Percentiles rank a stretch among this genome's conserved stretches.
phyloP scores from a whole-genome alignment of 768 basidiomycete species.

The Calocybe gangraenosa region DNA sequence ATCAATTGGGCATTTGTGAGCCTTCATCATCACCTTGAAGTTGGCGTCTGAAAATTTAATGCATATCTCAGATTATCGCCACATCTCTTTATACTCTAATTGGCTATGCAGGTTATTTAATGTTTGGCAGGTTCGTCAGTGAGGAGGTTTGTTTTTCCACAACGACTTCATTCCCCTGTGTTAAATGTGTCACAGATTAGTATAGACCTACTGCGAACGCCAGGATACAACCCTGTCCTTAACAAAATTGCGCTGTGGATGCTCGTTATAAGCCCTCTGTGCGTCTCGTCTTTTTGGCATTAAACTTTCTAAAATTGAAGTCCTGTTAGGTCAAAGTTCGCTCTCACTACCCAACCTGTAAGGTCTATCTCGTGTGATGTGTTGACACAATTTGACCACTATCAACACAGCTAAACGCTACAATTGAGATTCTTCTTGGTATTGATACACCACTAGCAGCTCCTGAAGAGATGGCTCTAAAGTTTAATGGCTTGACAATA shows the following conservation, averaged over 20 bases:
- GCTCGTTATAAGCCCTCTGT: conserved; percentile 77
- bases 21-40: conserved; percentile 5
- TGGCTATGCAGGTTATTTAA: conserved; percentile 81
- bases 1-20: conserved; percentile 84
- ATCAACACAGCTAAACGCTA: conserved; percentile 62
- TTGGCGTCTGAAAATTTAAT: background rate
- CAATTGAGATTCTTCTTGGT: conserved; percentile 74
- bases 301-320: conserved; percentile 6
- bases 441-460: conserved; percentile 43
- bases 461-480: conserved; percentile 35
- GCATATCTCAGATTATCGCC: conserved; percentile 48
- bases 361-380: conserved; percentile 21
- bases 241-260: conserved; percentile 81
- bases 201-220: conserved; percentile 67
- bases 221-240: conserved; percentile 65
- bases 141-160: conserved; percentile 59
- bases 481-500: conserved; percentile 28
- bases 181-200: conserved; percentile 57
- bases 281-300: conserved; percentile 23
- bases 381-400: background rate
- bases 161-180: background rate
- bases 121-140: conserved; percentile 80
- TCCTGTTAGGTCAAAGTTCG: conserved; percentile 72
- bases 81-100: conserved; percentile 63
- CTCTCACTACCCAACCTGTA: conserved; percentile 77